phyloP scores from a whole-genome alignment of 1,139 yeast genomes.

The Candida gigantensis region DNA sequence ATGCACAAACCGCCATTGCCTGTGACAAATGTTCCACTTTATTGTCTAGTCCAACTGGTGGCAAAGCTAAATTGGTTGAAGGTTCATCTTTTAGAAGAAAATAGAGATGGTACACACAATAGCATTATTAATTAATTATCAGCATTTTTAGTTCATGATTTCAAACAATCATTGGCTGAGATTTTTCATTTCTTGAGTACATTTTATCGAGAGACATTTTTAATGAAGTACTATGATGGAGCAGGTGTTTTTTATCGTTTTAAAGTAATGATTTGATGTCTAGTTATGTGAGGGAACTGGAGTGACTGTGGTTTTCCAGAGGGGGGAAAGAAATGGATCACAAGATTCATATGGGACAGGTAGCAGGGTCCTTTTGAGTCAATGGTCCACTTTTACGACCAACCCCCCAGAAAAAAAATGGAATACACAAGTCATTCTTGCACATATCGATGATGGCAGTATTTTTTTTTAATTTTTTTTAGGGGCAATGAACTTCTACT shows the following conservation, averaged over 20 bases:
- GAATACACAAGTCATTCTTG: too few species aligned
- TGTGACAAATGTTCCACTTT: slow-evolving; percentile 99
- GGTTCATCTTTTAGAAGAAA: slow-evolving; percentile 99
- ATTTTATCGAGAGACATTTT: slow-evolving; percentile 2
- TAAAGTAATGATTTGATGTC: slow-evolving; percentile 3
- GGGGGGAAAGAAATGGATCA: too few species aligned
- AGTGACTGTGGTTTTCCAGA: too few species aligned
- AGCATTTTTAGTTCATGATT: too few species aligned
- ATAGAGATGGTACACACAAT: slow-evolving; percentile 57
- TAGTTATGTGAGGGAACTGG: slow-evolving; percentile 6
- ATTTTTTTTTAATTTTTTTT: too few species aligned
- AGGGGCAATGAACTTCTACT: too few species aligned
- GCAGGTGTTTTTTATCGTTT: not conserved
- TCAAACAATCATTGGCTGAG: too few species aligned
- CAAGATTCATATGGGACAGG: slow-evolving; percentile 1
- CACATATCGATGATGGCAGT: slow-evolving; percentile 8
- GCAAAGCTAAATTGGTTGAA: slow-evolving; percentile 99
- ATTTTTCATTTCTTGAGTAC: slow-evolving; percentile 11
- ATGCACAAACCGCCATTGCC: slow-evolving; percentile 99
- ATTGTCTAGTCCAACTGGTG: slow-evolving; percentile 99
- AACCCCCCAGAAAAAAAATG: too few species aligned
- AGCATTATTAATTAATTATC: too few species aligned
- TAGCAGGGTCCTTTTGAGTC: slow-evolving; percentile 5
- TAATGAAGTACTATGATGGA: slow-evolving; percentile 9
- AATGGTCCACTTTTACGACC: too few species aligned